Evolutionary conservation across 2,329 filamentous ascomycete species (phyloP).

Genomic region (Exophiala calicioides): DNA sequence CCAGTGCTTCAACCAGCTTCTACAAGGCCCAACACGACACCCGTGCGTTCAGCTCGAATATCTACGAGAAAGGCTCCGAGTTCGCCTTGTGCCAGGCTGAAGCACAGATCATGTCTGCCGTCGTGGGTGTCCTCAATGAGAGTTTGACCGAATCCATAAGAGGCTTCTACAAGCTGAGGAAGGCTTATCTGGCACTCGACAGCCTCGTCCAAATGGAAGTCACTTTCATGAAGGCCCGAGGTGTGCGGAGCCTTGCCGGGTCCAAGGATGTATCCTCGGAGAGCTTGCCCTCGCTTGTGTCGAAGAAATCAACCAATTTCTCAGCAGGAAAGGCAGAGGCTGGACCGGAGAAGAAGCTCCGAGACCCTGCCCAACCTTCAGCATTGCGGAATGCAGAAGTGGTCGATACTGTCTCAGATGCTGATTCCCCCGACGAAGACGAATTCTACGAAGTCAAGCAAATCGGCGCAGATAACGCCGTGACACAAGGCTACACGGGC

Average conservation of each 20-base stretch:
- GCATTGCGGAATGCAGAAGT: slow-evolving; percentile 22
- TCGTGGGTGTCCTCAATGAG: slow-evolving; percentile 87
- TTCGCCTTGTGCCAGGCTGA: slow-evolving; percentile 82
- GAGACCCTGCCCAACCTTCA: slow-evolving; percentile 28
- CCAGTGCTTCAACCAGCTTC: slow-evolving; percentile 72
- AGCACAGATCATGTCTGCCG: slow-evolving; percentile 83
- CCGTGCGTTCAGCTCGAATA: slow-evolving; percentile 56
- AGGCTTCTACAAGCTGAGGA: slow-evolving; percentile 89
- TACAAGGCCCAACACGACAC: slow-evolving; percentile 69
- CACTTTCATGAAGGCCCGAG: slow-evolving; percentile 49
- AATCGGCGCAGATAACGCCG: slow-evolving; percentile 46
- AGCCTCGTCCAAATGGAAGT: slow-evolving; percentile 74
- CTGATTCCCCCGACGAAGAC: slow-evolving; percentile 44
- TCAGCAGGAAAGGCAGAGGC: slow-evolving; percentile 3
- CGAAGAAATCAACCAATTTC: slow-evolving; percentile 13
- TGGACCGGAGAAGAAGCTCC: slow-evolving; percentile 36
- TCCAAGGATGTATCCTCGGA: slow-evolving; percentile 26
- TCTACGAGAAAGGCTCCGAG: slow-evolving; percentile 84
- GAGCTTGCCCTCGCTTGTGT: slow-evolving; percentile 19
- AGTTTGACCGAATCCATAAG: slow-evolving; percentile 87
- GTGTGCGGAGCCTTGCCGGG: slow-evolving; percentile 14
- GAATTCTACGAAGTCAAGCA: slow-evolving; percentile 63
- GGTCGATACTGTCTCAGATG: slow-evolving; percentile 3
- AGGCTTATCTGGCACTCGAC: slow-evolving; percentile 82
- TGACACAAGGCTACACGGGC: slow-evolving; percentile 51